Evolutionary conservation across 2,329 filamentous ascomycete species (phyloP).

Genomic region (Cladorrhinum sp.): DNA sequence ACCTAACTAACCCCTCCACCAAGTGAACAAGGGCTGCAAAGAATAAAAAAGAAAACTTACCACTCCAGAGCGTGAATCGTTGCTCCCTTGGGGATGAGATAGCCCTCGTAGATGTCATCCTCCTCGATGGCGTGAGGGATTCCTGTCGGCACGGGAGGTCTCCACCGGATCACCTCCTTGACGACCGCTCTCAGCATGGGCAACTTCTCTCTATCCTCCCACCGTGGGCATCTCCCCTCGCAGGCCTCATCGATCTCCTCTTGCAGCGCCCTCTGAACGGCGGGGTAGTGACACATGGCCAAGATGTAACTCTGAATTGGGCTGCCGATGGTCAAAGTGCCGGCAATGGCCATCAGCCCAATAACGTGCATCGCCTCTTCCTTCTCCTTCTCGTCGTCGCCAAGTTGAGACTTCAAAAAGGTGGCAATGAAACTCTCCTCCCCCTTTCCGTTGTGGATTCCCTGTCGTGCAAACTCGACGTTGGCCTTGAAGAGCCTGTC

Average conservation of each 20-base stretch:
- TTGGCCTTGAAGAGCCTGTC: conserved; percentile 37
- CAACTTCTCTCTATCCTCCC: conserved; percentile 45
- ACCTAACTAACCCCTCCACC: too few relatives aligned
- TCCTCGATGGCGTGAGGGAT: conserved; percentile 51
- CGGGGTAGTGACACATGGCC: conserved; percentile 34
- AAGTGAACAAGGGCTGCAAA: too few relatives aligned
- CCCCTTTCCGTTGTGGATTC: conserved; percentile 32
- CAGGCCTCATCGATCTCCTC: conserved; percentile 47
- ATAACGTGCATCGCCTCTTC: conserved; percentile 44
- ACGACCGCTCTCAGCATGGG: conserved; percentile 47
- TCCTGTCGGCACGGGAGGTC: conserved; percentile 53
- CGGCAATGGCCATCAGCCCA: conserved; percentile 48
- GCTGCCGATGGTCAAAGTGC: conserved; percentile 43
- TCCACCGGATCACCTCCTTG: conserved; percentile 53
- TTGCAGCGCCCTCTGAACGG: conserved; percentile 35
- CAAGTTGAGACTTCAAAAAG: conserved; percentile 32
- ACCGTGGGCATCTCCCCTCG: conserved; percentile 42
- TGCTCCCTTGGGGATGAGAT: conserved; percentile 49
- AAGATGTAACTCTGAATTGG: conserved; percentile 43
- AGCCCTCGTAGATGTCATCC: conserved; percentile 52
- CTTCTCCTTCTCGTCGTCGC: conserved; percentile 27
- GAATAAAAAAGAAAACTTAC: conserved; percentile 32
- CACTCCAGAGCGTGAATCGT: conserved; percentile 53
- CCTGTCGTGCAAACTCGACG: conserved; percentile 36
- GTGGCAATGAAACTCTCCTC: conserved; percentile 42